Conservation (phyloP, 768 basidiomycete species). For the Lyophyllum semitale region DNA sequence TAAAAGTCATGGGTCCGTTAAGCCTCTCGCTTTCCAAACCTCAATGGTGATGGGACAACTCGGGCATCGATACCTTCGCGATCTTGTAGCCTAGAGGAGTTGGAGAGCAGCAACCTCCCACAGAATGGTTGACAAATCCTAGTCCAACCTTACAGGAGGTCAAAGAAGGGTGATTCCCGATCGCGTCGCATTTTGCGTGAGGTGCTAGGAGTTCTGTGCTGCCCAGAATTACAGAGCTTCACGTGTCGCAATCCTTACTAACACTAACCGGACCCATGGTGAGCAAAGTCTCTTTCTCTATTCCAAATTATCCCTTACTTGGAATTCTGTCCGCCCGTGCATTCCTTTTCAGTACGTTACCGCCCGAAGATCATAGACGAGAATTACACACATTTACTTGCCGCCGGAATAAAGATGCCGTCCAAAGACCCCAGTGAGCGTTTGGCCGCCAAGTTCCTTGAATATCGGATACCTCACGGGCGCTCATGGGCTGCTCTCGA, state of each 20-base stretch:
- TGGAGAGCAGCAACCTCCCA: not conserved
- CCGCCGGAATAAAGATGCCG: slow-evolving; percentile 1
- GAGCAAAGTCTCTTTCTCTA: not conserved
- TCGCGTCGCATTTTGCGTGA: slow-evolving; percentile 4
- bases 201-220: not conserved
- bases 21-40: not conserved
- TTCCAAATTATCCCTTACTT: not conserved
- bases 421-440: not conserved
- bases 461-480: slow-evolving; percentile 2
- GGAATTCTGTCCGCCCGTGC: not conserved
- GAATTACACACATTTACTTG: not conserved
- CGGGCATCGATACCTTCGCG: not conserved
- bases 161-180: slow-evolving; percentile 2
- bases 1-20: slow-evolving; percentile 2
- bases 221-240: not conserved
- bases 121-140: not conserved
- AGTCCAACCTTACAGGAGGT: not conserved
- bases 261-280: not conserved
- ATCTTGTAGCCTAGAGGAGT: not conserved
- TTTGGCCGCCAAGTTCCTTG: not conserved
- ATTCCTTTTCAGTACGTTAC: not conserved
- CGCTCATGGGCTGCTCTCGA: not conserved
- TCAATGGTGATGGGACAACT: not conserved
- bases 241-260: not conserved
- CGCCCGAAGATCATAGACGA: not conserved